A percentile compares a stretch with the other conserved stretches of the same genome.
Conservation (phyloP, 2,329 filamentous ascomycete genomes). For the Aspergillus alliaceus region DNA sequence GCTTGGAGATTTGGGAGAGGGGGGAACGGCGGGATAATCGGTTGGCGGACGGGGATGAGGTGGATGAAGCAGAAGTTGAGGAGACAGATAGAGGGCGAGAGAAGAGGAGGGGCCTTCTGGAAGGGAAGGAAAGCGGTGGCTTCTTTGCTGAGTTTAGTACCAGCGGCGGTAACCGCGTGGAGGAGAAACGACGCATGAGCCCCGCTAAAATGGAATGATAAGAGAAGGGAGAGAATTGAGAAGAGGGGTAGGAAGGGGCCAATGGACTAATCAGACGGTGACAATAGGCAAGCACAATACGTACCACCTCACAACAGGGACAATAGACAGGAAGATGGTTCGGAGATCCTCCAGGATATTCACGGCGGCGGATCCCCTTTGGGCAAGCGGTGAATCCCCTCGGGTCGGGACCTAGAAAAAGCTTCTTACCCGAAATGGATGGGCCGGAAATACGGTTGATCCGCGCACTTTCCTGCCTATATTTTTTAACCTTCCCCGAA, state of each 20-base stretch:
- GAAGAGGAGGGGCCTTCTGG: conserved; percentile 2
- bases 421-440: background rate
- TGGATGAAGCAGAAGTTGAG: conserved; percentile 22
- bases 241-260: background rate
- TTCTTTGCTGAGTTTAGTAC: conserved; percentile 31
- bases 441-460: background rate
- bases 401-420: too few relatives aligned
- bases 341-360: background rate
- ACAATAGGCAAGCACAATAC: conserved; percentile 1
- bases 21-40: conserved; percentile 24
- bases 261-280: conserved; percentile 2
- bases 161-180: conserved; percentile 29
- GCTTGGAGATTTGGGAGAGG: conserved; percentile 38
- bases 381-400: background rate
- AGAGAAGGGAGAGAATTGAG: conserved; percentile 1
- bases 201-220: conserved; percentile 15
- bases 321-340: background rate
- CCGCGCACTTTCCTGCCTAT: conserved; percentile 16
- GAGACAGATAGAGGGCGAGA: conserved; percentile 1
- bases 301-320: background rate
- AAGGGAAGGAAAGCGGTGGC: conserved; percentile 32
- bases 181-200: conserved; percentile 37
- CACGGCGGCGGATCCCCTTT: background rate
- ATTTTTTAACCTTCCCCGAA: conserved; percentile 16
- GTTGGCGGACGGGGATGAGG: conserved; percentile 19